phyloP scores from a whole-genome alignment of 2,329 filamentous ascomycete genomes.

The Ilyonectria robusta region DNA sequence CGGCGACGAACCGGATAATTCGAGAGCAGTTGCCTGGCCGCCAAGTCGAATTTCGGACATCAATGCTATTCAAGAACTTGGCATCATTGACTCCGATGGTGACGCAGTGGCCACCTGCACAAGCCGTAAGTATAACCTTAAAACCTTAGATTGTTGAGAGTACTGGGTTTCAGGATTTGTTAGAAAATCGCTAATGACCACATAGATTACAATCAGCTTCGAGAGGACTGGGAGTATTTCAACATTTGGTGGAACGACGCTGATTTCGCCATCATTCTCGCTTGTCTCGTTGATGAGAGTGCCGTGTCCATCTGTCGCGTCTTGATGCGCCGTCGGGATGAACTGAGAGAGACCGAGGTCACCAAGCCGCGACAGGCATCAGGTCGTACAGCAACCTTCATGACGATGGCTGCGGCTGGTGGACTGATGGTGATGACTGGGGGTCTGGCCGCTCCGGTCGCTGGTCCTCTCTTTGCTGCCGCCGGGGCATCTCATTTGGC shows the following conservation, averaged over 20 bases:
- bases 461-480: neutral
- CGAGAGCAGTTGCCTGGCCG: slow-evolving; percentile 11
- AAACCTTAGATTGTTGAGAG: neutral
- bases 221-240: slow-evolving; percentile 13
- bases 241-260: slow-evolving; percentile 24
- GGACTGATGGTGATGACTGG: neutral
- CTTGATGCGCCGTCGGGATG: slow-evolving; percentile 7
- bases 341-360: slow-evolving; percentile 9
- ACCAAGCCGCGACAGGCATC: slow-evolving; percentile 7
- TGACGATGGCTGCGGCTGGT: neutral
- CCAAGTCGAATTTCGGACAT: neutral
- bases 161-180: neutral
- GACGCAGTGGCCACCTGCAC: slow-evolving; percentile 3
- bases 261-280: slow-evolving; percentile 20
- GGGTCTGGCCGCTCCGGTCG: slow-evolving; percentile 6
- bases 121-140: slow-evolving; percentile 5
- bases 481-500: neutral
- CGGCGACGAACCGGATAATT: neutral
- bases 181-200: neutral
- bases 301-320: slow-evolving; percentile 4
- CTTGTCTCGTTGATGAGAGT: slow-evolving; percentile 6
- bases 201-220: slow-evolving; percentile 13
- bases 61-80: slow-evolving; percentile 19
- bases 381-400: neutral
- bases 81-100: neutral